Evolutionary conservation across 2,329 filamentous ascomycete genomes (phyloP).

Genomic region (Parastagonospora nodorum): DNA sequence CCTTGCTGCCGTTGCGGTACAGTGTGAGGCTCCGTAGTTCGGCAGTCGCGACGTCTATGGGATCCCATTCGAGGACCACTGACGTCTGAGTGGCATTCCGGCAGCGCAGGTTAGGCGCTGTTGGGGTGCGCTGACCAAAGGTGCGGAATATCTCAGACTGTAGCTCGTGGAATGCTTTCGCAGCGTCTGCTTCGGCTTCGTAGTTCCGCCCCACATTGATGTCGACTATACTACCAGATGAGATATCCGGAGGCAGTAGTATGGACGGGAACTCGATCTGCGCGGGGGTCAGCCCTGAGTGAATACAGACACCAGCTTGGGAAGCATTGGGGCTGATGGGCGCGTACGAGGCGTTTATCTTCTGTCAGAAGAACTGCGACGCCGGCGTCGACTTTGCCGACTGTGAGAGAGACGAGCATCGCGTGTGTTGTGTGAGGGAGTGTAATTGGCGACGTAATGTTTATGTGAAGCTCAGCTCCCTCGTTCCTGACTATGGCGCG

Average conservation of each 20-base stretch:
- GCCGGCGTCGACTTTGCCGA: conserved; percentile 98
- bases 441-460: neutral
- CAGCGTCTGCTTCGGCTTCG: conserved; percentile 74
- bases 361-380: conserved; percentile 96
- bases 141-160: conserved; percentile 86
- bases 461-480: conserved; percentile 5
- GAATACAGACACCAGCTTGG: conserved; percentile 26
- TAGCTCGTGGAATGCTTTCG: conserved; percentile 78
- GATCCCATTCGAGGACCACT: conserved; percentile 97
- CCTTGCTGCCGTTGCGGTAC: conserved; percentile 96
- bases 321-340: conserved; percentile 21
- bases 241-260: conserved; percentile 91
- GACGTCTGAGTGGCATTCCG: conserved; percentile 99
- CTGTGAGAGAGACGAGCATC: conserved; percentile 95
- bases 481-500: conserved; percentile 2
- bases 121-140: conserved; percentile 81
- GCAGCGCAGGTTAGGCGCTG: conserved; percentile 80
- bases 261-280: conserved; percentile 99
- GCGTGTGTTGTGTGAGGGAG: conserved; percentile 4
- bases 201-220: conserved; percentile 92
- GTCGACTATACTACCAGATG: conserved; percentile 95
- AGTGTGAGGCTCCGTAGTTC: conserved; percentile 87
- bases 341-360: conserved; percentile 88
- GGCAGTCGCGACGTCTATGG: conserved; percentile 88
- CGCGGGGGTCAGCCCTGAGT: conserved; percentile 26